Evolutionary conservation across 345 rosid genomes (phyloP).

Genomic region (Chamaenerion angustifolium): DNA sequence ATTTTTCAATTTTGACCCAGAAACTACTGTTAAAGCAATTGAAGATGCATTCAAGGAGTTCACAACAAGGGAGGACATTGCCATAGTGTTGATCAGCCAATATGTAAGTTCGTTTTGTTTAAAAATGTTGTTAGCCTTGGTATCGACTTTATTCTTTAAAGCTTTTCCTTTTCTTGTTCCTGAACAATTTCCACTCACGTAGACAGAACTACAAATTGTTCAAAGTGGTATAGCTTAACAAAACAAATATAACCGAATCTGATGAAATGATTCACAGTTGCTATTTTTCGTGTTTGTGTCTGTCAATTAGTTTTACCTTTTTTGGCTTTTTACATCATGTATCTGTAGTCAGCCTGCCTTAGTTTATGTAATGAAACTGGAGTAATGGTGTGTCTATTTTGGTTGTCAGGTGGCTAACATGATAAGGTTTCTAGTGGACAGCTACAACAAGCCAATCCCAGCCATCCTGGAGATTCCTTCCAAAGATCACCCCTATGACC

Average conservation of each 20-base stretch:
- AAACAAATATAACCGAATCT: no score
- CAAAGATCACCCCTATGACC: slow-evolving; percentile 88
- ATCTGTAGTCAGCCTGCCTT: background rate
- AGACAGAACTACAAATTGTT: no score
- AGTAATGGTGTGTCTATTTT: background rate
- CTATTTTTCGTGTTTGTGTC: no score
- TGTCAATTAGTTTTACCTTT: background rate
- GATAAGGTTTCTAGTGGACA: slow-evolving; percentile 84
- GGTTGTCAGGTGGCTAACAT: slow-evolving; percentile 76
- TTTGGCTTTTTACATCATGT: background rate
- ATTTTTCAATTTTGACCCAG: slow-evolving; percentile 17
- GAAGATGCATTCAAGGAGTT: slow-evolving; percentile 86
- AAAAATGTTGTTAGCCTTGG: no score
- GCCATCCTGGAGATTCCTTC: slow-evolving; percentile 93
- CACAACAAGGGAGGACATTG: slow-evolving; percentile 65
- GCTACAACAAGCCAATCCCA: slow-evolving; percentile 81
- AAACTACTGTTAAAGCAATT: slow-evolving; percentile 64
- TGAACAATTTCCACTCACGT: no score
- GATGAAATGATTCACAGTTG: no score
- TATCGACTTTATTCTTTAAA: no score
- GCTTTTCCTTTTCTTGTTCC: no score
- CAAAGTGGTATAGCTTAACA: no score
- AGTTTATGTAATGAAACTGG: background rate
- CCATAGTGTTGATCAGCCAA: slow-evolving; percentile 67
- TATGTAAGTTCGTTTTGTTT: slow-evolving; percentile 82